These are phyloP conservation scores for Metschnikowia anglica DNA, from an alignment of 805 yeast species.

Conservation along the genomic window DNA sequence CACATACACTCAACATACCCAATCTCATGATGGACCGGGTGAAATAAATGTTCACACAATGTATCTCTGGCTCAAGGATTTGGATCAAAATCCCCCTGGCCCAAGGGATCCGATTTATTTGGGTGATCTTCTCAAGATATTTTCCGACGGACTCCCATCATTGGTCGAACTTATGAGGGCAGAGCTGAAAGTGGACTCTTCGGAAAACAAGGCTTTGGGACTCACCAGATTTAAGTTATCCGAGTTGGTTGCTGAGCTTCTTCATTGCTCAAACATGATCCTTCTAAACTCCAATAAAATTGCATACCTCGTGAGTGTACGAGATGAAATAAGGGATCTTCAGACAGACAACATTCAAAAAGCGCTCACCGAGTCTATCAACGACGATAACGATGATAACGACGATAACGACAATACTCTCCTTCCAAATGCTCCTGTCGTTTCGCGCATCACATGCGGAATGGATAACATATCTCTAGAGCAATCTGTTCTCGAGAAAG, in stretches of 20 bases:
- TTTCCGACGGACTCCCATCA: conserved; percentile 69
- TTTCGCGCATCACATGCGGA: conserved; percentile 36
- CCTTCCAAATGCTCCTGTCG: not conserved
- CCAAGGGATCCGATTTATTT: conserved; percentile 90
- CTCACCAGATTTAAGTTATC: conserved; percentile 88
- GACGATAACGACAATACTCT: not conserved
- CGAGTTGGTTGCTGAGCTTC: conserved; percentile 88
- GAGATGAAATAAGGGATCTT: conserved; percentile 61
- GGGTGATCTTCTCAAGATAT: conserved; percentile 78
- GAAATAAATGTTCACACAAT: conserved; percentile 43
- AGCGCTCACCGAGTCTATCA: conserved; percentile 34
- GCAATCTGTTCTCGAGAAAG: conserved; percentile 25
- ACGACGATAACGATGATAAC: not conserved
- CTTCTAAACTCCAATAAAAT: conserved; percentile 76
- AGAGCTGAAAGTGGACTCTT: conserved; percentile 27
- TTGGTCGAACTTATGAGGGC: conserved; percentile 56
- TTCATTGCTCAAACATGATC: conserved; percentile 98
- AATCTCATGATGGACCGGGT: conserved; percentile 27
- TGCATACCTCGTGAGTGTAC: conserved; percentile 60
- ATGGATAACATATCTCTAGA: conserved; percentile 39
- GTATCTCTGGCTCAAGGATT: conserved; percentile 46
- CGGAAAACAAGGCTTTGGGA: conserved; percentile 58
- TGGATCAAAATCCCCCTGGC: conserved; percentile 87
- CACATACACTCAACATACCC: conserved; percentile 61
- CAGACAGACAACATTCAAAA: conserved; percentile 45